phyloP scores from a whole-genome alignment of 106 monocot genomes.

The Xerophyta viscosa region DNA sequence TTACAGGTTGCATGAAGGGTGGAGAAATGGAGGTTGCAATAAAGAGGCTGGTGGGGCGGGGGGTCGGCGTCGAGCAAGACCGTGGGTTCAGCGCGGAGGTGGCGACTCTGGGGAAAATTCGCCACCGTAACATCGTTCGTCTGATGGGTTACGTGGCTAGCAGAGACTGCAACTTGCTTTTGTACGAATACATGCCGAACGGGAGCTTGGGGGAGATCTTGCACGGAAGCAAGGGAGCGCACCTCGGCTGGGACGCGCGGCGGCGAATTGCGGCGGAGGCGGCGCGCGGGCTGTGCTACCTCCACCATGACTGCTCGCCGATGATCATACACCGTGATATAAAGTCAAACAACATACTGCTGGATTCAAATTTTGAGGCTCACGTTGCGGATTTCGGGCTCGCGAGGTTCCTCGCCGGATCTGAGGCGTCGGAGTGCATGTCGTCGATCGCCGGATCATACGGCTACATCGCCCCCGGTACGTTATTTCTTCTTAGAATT shows the following conservation, averaged over 20 bases:
- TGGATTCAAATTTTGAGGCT: slow-evolving; percentile 75
- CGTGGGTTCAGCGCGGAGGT: slow-evolving; percentile 89
- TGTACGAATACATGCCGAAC: slow-evolving; percentile 96
- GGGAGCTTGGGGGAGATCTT: slow-evolving; percentile 85
- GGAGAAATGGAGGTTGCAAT: slow-evolving; percentile 60
- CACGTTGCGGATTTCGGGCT: slow-evolving; percentile 97
- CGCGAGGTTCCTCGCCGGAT: slow-evolving; percentile 55
- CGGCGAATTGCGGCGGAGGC: slow-evolving; percentile 73
- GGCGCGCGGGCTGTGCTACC: slow-evolving; percentile 77
- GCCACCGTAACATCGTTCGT: slow-evolving; percentile 85
- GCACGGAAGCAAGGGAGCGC: slow-evolving; percentile 78
- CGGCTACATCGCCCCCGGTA: slow-evolving; percentile 96
- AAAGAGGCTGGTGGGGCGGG: slow-evolving; percentile 51
- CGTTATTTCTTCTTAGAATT: neutral
- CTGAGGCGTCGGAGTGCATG: slow-evolving; percentile 83
- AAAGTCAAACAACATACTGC: slow-evolving; percentile 81
- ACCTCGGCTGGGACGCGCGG: slow-evolving; percentile 66
- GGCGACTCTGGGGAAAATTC: slow-evolving; percentile 71
- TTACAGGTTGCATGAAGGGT: slow-evolving; percentile 21
- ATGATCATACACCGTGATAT: slow-evolving; percentile 81
- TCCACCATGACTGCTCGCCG: slow-evolving; percentile 91
- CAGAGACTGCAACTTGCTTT: slow-evolving; percentile 63
- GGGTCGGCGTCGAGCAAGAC: slow-evolving; percentile 35
- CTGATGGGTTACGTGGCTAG: slow-evolving; percentile 76
- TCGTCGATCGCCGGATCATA: slow-evolving; percentile 91